Evolutionary conservation across 768 basidiomycete species (phyloP), one percentile per base, ranked within the genome.

Genomic region (Boletales sp.): DNA sequence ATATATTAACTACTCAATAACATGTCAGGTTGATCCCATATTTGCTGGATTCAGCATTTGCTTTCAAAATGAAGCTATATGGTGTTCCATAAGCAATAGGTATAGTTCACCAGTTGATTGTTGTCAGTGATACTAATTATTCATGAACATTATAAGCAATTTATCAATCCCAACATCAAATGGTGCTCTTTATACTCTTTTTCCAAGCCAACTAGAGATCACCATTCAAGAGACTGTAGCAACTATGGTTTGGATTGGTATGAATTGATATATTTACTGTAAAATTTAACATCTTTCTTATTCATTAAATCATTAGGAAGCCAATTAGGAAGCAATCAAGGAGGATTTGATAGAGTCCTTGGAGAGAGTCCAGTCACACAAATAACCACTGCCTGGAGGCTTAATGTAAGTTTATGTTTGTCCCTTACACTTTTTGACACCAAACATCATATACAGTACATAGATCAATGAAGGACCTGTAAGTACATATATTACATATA

Each of bases 401-500:
- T 59, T 24, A 48, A 59, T 52, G 58, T 59, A 11, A 48, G 58
- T 17, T 6, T 2, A 9, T 2, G 12, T 8, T 0, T 9, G 24
- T 15, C 32, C 3, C 17, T 19, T 14, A 14, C n/a, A 7, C 21
- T 14, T 12, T 15, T 24, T 50, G 2, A 44, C 11, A 3, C 5
- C 4, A 6, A 27, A 0, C n/a, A n/a, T n/a, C n/a, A n/a, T n/a
- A n/a, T n/a, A 11, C 5, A 3, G 14, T 3, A 27, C 12, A 13
- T 15, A 60, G 58, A 56, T 59, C 47, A 59, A 60, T 41, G 5
- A 6, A 12, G 18, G 55, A 35, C 54, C 58, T 17, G 58, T 56
- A 9, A 41, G 58, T 15, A 4, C 15, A 34, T 14, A 27, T 14
- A 13, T 43, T 37, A 1, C 10, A 31, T 19, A 37, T n/a, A 43